phyloP scores from a whole-genome alignment of 441 rosid genomes.

The Geranium incanum region DNA sequence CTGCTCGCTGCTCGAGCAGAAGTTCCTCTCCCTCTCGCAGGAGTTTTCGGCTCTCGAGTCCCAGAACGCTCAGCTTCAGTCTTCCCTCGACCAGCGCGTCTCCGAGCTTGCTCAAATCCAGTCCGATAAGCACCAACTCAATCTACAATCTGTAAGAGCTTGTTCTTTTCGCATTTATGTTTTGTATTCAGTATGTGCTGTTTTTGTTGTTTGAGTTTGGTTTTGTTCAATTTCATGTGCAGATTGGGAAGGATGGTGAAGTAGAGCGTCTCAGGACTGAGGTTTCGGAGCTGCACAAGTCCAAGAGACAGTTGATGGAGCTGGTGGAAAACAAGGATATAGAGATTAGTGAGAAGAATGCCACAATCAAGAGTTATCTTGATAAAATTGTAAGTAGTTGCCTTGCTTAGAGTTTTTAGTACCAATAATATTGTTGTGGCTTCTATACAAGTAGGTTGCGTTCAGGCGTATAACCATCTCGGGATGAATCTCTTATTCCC shows the following conservation, averaged over 20 bases:
- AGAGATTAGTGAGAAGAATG: constrained; percentile 73
- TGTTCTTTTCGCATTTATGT: not conserved
- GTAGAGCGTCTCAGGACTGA: constrained; percentile 60
- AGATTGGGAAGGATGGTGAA: constrained; percentile 87
- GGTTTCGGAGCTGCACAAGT: constrained; percentile 66
- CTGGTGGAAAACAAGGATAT: constrained; percentile 72
- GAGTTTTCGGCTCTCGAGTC: constrained; percentile 65
- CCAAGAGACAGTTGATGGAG: constrained; percentile 78
- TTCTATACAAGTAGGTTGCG: no score
- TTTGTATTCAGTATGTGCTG: not conserved
- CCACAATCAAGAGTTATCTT: constrained; percentile 57
- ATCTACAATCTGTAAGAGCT: constrained; percentile 49
- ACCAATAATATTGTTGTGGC: not conserved
- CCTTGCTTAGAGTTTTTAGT: not conserved
- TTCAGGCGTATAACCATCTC: not conserved
- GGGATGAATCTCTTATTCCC: not conserved
- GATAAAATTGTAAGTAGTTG: constrained; percentile 59
- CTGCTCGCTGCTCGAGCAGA: constrained; percentile 76
- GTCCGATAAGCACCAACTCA: constrained; percentile 78
- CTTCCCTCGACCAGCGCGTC: constrained; percentile 54
- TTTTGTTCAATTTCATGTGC: not conserved
- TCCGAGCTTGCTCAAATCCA: constrained; percentile 65
- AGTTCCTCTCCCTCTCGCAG: constrained; percentile 63
- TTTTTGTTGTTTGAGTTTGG: not conserved
- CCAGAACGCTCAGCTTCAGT: constrained; percentile 54